Evolutionary conservation across 2,329 filamentous ascomycete genomes (phyloP), one percentile per base, ranked within the genome.

Genomic region (Diplocarpon mali): DNA sequence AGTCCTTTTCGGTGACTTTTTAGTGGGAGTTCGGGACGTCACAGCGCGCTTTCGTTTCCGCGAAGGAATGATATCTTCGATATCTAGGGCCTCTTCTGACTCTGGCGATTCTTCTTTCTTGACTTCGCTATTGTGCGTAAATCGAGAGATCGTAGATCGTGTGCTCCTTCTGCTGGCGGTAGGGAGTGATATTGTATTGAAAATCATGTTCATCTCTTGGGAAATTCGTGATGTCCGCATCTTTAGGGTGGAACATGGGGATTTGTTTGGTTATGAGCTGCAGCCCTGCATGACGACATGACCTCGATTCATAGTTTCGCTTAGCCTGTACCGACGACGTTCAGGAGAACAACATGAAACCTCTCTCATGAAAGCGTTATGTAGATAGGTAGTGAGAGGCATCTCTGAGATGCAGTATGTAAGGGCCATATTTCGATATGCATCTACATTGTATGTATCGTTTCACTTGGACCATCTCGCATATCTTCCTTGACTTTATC

Each of bases 141-240:
- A 73, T 41, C 71, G 65, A 16, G 72, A 65, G 44, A 75, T 62
- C 2, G 64, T 62, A n/a, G 69, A 64, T 50, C 73, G 63, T 52
- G 76, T 71, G 46, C 67, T 67, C 48, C 72, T 67, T 36, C 68
- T 67, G 8, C 65, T 64, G 16, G 59, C 56, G 31, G 53, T 55
- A 35, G 63, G 52, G 58, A 57, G 30, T 3, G 69, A 65, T n/a
- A 69, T 54, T 5, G 65, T 61, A 51, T 72, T 67, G 38, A 78
- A 64, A n/a, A 78, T 61, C 49, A 70, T 75, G 4, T 74, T 64
- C 1, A 77, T 75, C 24, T 81, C 76, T 55, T 69, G 69, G 8
- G 76, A 77, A 42, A 78, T 63, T 35, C 70, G 67, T 8, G 77
- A 80, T 4, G 75, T 73, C 12, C 59, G 50, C 59, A 62, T 62